Evolutionary conservation across 225 moss, liverwort and hornwort genomes (phyloP).

Genomic region (Lunularia cruciata): DNA sequence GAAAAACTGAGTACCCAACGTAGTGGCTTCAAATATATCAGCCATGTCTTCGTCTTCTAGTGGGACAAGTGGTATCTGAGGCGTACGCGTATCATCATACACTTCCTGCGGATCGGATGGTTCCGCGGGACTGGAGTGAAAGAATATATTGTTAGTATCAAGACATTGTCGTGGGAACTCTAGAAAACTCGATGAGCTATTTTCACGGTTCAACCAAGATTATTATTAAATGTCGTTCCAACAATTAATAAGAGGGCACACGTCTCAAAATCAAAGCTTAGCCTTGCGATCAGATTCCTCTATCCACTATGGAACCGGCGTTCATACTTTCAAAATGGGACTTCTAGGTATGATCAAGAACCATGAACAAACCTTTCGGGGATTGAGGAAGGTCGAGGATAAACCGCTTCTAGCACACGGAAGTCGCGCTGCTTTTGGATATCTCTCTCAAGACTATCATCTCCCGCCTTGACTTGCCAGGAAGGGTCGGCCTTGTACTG

Average conservation of each 20-base stretch:
- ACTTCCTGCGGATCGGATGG: constrained; percentile 61
- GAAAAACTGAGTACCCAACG: constrained; percentile 43
- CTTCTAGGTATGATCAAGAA: neutral
- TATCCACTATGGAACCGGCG: neutral
- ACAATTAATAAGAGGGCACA: no score
- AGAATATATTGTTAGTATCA: constrained; percentile 3
- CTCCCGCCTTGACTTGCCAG: constrained; percentile 87
- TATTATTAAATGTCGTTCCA: no score
- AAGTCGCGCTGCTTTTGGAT: constrained; percentile 76
- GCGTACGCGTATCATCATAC: constrained; percentile 56
- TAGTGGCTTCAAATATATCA: constrained; percentile 54
- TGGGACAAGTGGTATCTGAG: constrained; percentile 87
- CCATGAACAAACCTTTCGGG: constrained; percentile 66
- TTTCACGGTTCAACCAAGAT: no score
- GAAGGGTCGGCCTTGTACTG: constrained; percentile 67
- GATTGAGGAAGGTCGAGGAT: constrained; percentile 90
- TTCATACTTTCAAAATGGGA: no score
- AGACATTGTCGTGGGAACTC: no score
- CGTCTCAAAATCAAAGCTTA: neutral
- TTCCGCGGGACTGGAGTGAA: constrained; percentile 83
- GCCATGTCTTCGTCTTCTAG: constrained; percentile 79
- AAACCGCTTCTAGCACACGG: constrained; percentile 90
- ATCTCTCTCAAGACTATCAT: constrained; percentile 62
- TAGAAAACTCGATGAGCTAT: no score
- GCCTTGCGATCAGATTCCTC: neutral